A percentile compares a stretch with the other conserved stretches of the same genome.
These are phyloP conservation scores for Tephrocybe rancida DNA, from an alignment of 768 basidiomycete species.

Conservation along the genomic window DNA sequence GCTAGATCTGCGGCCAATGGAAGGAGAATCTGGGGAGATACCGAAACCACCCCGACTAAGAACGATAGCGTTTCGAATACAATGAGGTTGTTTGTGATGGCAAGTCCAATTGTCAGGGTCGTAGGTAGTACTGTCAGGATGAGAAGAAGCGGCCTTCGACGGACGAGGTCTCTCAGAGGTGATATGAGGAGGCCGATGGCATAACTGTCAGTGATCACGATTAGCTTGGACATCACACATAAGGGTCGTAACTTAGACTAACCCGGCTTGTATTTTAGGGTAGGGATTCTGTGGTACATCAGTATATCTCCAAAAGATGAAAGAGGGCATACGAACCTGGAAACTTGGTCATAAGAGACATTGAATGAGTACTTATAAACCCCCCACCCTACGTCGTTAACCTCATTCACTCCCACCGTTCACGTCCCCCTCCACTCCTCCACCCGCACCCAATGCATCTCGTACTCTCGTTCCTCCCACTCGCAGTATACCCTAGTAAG, in stretches of 20 bases:
- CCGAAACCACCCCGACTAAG: conserved; percentile 66
- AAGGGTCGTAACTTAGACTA: conserved; percentile 7
- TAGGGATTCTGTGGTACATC: conserved; percentile 48
- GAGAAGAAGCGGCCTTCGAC: conserved; percentile 69
- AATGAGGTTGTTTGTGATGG: conserved; percentile 55
- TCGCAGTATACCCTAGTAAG: too few relatives aligned
- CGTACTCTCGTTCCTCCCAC: too few relatives aligned
- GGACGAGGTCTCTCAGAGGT: conserved; percentile 81
- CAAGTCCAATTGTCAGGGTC: conserved; percentile 67
- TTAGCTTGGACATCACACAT: background rate
- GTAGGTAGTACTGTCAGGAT: conserved; percentile 52
- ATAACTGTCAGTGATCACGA: conserved; percentile 47
- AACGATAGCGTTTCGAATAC: conserved; percentile 70
- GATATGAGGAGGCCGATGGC: conserved; percentile 72
- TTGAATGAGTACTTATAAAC: conserved; percentile 38
- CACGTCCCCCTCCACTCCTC: too few relatives aligned
- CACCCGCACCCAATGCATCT: too few relatives aligned
- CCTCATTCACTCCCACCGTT: too few relatives aligned
- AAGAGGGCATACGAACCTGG: conserved; percentile 26
- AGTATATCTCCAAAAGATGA: conserved; percentile 21
- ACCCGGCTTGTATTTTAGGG: conserved; percentile 67
- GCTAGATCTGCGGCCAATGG: conserved; percentile 80
- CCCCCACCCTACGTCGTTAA: too few relatives aligned
- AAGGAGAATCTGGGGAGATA: conserved; percentile 76
- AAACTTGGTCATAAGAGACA: conserved; percentile 36